Conservation (phyloP, 495 filamentous ascomycete species). For the Apiosordaria backusii region DNA sequence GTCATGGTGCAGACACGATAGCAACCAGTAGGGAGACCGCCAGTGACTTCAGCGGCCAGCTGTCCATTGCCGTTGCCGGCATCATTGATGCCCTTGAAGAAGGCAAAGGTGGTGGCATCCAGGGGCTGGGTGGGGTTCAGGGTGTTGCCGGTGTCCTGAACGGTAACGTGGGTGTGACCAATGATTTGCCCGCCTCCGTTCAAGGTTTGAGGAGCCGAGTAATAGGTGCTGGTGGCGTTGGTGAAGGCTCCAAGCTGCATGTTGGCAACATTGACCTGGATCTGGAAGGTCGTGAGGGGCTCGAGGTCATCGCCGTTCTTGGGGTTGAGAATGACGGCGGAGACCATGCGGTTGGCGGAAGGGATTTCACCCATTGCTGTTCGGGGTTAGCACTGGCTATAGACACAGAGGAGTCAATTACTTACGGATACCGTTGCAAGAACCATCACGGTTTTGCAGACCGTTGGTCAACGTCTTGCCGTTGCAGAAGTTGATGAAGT, state of each 20-base stretch:
- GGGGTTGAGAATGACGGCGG: constrained; percentile 59
- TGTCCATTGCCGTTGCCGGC: constrained; percentile 60
- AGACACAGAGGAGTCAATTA: constrained; percentile 26
- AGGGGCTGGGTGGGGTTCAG: constrained; percentile 51
- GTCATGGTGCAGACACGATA: constrained; percentile 74
- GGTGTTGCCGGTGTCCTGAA: constrained; percentile 56
- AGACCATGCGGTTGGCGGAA: constrained; percentile 59
- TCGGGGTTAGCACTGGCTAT: constrained; percentile 22
- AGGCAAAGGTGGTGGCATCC: constrained; percentile 57
- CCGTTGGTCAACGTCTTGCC: constrained; percentile 70
- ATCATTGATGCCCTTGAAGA: constrained; percentile 79
- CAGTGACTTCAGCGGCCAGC: constrained; percentile 52
- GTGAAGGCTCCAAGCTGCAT: constrained; percentile 64
- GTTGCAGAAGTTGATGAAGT: constrained; percentile 69
- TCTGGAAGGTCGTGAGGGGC: constrained; percentile 52
- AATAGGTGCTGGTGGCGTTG: constrained; percentile 62
- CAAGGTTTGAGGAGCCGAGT: constrained; percentile 63
- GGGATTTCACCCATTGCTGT: constrained; percentile 71
- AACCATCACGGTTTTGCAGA: constrained; percentile 58
- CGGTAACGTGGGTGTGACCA: constrained; percentile 69
- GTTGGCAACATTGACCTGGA: constrained; percentile 57
- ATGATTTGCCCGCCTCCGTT: constrained; percentile 53
- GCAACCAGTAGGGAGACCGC: constrained; percentile 62
- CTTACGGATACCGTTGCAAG: constrained; percentile 69
- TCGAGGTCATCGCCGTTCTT: constrained; percentile 44